Conservation (phyloP, 1,284 basidiomycete genomes). For the Puccinia coronata region DNA sequence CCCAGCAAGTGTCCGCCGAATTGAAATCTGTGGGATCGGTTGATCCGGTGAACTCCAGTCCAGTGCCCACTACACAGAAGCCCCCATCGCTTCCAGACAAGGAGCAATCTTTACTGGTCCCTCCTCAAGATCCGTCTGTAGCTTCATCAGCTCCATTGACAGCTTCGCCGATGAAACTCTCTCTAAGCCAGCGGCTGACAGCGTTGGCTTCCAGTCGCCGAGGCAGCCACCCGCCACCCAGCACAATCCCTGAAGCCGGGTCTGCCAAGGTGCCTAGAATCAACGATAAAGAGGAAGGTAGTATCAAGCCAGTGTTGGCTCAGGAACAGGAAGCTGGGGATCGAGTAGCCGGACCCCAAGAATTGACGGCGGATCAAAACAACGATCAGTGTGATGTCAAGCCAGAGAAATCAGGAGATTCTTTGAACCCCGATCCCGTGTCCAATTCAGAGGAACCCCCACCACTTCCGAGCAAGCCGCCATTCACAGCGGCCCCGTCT, state of each 20-base stretch:
- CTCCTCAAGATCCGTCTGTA: not conserved
- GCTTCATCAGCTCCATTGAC: not conserved
- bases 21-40: not conserved
- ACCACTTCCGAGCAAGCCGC: not conserved
- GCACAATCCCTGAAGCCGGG: too few species aligned
- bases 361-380: too few species aligned
- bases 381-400: too few species aligned
- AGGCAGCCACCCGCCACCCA: not conserved
- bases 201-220: constrained; percentile 32
- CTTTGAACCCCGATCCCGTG: too few species aligned
- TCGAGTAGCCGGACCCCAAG: too few species aligned
- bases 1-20: not conserved
- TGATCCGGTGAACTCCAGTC: not conserved
- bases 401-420: too few species aligned
- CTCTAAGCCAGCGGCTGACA: constrained; percentile 18
- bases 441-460: not conserved
- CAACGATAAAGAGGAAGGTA: not conserved
- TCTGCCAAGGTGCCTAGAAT: too few species aligned
- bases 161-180: not conserved
- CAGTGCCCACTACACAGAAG: not conserved
- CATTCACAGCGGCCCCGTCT: not conserved
- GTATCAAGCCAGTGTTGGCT: not conserved
- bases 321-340: not conserved
- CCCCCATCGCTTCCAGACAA: not conserved
- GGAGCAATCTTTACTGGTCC: not conserved